These are phyloP conservation scores for Blastobotrys robertii DNA, from an alignment of 805 yeast species.

Conservation along the genomic window DNA sequence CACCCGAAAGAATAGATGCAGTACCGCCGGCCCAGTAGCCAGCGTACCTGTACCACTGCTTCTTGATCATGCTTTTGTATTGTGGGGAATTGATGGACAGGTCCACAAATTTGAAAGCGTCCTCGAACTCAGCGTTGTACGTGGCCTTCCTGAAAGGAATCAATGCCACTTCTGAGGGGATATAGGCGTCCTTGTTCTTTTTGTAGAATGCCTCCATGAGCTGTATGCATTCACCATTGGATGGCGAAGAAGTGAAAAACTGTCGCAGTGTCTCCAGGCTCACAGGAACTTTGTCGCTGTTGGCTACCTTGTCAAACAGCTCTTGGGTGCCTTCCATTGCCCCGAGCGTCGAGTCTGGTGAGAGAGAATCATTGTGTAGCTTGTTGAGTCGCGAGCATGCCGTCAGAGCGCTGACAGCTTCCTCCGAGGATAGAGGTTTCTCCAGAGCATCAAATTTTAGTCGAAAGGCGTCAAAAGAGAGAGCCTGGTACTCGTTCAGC, in stretches of 20 bases:
- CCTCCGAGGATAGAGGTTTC: too few species aligned
- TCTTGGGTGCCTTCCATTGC: too few species aligned
- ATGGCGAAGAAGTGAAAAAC: slow-evolving; percentile 16
- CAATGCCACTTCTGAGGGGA: slow-evolving; percentile 31
- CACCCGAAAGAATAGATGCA: slow-evolving; percentile 32
- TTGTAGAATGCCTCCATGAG: slow-evolving; percentile 17
- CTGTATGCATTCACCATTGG: slow-evolving; percentile 15
- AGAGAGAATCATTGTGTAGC: slow-evolving; percentile 11
- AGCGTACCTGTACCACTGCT: slow-evolving; percentile 27
- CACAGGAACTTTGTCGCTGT: slow-evolving; percentile 8
- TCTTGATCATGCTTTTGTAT: slow-evolving; percentile 33
- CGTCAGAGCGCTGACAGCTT: slow-evolving; percentile 13
- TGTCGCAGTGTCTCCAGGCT: slow-evolving; percentile 15
- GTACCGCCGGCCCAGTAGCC: slow-evolving; percentile 27
- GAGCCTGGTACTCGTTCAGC: too few species aligned
- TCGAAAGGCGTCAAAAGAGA: too few species aligned
- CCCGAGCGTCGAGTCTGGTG: slow-evolving; percentile 12
- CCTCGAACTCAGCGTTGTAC: slow-evolving; percentile 45
- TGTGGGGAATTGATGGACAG: slow-evolving; percentile 48
- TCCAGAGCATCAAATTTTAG: too few species aligned
- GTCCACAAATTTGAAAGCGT: slow-evolving; percentile 50
- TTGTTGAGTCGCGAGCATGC: slow-evolving; percentile 21
- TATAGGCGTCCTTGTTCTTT: slow-evolving; percentile 5
- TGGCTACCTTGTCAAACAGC: slow-evolving; percentile 8
- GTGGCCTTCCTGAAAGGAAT: slow-evolving; percentile 57